These are phyloP conservation scores for Trematosphaeria pertusa DNA, from an alignment of 2,329 filamentous ascomycete genomes.

Conservation along the genomic window DNA sequence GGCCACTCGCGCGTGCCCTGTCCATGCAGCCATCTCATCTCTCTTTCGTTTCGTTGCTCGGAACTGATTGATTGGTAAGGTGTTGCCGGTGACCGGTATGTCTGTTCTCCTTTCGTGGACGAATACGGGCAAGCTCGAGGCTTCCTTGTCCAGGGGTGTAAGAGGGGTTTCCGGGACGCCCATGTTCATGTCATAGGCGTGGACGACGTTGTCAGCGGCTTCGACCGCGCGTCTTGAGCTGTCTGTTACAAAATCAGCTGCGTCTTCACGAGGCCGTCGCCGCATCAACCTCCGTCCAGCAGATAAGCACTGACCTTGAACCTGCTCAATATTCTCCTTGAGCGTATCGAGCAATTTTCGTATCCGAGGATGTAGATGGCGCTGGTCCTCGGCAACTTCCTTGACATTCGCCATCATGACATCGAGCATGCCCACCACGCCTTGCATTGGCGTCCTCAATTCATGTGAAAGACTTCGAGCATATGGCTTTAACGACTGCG, in stretches of 20 bases:
- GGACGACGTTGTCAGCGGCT: slow-evolving; percentile 77
- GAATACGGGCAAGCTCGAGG: slow-evolving; percentile 33
- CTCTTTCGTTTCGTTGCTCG: slow-evolving; percentile 53
- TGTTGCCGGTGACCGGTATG: slow-evolving; percentile 52
- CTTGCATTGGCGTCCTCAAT: slow-evolving; percentile 76
- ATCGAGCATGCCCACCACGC: slow-evolving; percentile 77
- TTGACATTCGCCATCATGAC: slow-evolving; percentile 77
- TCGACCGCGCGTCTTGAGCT: slow-evolving; percentile 75
- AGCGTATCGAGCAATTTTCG: slow-evolving; percentile 66
- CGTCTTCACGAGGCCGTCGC: background rate
- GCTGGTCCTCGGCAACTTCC: slow-evolving; percentile 67
- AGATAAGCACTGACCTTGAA: slow-evolving; percentile 63
- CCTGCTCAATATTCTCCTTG: slow-evolving; percentile 73
- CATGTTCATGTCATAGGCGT: slow-evolving; percentile 79
- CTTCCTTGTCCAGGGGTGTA: slow-evolving; percentile 47
- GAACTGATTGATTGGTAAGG: slow-evolving; percentile 47
- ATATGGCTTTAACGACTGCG: slow-evolving; percentile 73
- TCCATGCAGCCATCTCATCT: slow-evolving; percentile 45
- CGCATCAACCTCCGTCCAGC: background rate
- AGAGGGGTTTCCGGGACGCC: slow-evolving; percentile 70
- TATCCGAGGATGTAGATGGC: slow-evolving; percentile 55
- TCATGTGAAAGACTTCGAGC: slow-evolving; percentile 77
- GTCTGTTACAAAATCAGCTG: slow-evolving; percentile 53
- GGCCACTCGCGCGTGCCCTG: slow-evolving; percentile 32
- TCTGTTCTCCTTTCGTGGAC: slow-evolving; percentile 50